Percentiles rank a stretch among this genome's conserved stretches.
Conservation (phyloP, 1,284 basidiomycete genomes). For the Golubevia pallescens region DNA sequence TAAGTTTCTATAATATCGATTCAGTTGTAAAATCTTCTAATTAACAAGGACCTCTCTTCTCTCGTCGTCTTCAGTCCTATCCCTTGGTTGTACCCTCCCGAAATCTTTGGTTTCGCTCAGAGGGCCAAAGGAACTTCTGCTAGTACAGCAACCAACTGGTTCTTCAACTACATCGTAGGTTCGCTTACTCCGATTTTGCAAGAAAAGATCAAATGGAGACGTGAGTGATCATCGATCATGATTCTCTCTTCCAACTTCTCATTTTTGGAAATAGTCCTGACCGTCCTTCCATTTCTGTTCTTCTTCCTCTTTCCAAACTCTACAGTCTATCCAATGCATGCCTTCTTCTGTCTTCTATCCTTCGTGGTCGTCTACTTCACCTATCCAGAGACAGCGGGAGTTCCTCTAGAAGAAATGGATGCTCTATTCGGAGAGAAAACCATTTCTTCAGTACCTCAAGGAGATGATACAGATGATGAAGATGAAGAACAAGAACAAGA, state of each 20-base stretch:
- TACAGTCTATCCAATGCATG: slow-evolving; percentile 87
- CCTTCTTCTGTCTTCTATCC: slow-evolving; percentile 87
- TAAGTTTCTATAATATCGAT: slow-evolving; percentile 17
- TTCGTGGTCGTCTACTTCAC: slow-evolving; percentile 73
- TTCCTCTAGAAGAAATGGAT: slow-evolving; percentile 69
- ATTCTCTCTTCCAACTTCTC: too few relatives aligned
- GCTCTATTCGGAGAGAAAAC: slow-evolving; percentile 65
- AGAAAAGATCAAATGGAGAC: slow-evolving; percentile 85
- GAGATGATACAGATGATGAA: slow-evolving; percentile 28
- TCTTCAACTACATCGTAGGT: slow-evolving; percentile 87
- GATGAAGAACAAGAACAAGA: slow-evolving; percentile 18
- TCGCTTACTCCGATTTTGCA: slow-evolving; percentile 87
- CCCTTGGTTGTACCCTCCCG: slow-evolving; percentile 63
- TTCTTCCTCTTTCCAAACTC: neutral
- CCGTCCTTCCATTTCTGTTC: too few relatives aligned
- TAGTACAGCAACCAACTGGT: slow-evolving; percentile 77
- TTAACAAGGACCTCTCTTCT: neutral
- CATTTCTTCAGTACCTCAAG: slow-evolving; percentile 42
- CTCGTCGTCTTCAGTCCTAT: slow-evolving; percentile 68
- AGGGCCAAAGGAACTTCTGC: slow-evolving; percentile 88
- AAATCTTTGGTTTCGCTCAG: slow-evolving; percentile 77
- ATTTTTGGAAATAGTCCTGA: too few relatives aligned
- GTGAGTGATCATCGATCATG: too few relatives aligned
- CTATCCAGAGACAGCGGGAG: slow-evolving; percentile 71
- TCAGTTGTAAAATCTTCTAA: neutral